Conservation (phyloP, 73 alveolate genomes). For the Paramecium tetraurelia region DNA sequence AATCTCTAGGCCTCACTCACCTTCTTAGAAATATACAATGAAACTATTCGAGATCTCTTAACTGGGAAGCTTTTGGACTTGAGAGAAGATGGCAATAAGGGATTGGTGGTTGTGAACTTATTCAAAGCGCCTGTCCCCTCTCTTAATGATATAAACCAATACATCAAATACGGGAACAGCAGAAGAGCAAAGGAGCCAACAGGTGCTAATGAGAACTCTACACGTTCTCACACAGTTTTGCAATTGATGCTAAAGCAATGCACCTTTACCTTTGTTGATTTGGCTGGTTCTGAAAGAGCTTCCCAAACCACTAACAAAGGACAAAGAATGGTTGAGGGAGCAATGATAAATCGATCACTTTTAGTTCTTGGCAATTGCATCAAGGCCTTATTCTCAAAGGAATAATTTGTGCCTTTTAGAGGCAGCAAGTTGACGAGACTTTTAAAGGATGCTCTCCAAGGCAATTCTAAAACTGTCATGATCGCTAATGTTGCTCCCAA, state of each 20-base stretch:
- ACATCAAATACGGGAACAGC: conserved; percentile 63
- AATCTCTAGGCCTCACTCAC: conserved; percentile 67
- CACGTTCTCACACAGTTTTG: conserved; percentile 81
- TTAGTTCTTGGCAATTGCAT: conserved; percentile 91
- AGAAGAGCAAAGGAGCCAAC: conserved; percentile 85
- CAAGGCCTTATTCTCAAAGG: conserved; percentile 80
- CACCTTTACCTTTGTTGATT: conserved; percentile 68
- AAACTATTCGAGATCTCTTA: conserved; percentile 82
- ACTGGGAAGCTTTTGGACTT: conserved; percentile 49
- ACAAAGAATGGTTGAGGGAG: conserved; percentile 86
- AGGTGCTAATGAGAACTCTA: conserved; percentile 88
- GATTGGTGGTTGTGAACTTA: conserved; percentile 43
- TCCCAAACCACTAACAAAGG: conserved; percentile 80
- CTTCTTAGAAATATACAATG: conserved; percentile 89
- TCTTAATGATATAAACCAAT: conserved; percentile 73
- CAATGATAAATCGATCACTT: conserved; percentile 83
- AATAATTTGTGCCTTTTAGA: conserved; percentile 84
- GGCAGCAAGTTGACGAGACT: conserved; percentile 90
- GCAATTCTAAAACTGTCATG: conserved; percentile 88
- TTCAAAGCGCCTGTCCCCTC: conserved; percentile 43
- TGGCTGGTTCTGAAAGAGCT: conserved; percentile 91
- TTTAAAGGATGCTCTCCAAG: conserved; percentile 87
- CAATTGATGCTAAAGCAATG: conserved; percentile 15
- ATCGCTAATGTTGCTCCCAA: conserved; percentile 90
- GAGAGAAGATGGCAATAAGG: conserved; percentile 44